Percentiles rank a stretch among this genome's conserved stretches.
These are phyloP conservation scores for Vigna reflexopilosa DNA, from an alignment of 306 rosid genomes.

Conservation along the genomic window DNA sequence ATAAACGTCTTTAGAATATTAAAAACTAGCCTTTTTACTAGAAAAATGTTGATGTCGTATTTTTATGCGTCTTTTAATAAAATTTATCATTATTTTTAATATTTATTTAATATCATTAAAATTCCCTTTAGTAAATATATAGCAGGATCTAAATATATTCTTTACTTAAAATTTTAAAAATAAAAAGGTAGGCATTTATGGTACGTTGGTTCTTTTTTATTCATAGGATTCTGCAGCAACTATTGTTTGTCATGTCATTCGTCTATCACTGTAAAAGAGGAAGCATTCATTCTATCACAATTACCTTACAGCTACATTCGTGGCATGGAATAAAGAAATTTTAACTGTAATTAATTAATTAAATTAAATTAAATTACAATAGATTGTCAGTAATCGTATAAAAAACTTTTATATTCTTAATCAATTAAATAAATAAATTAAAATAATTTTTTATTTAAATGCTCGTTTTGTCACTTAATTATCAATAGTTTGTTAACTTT, in stretches of 20 bases:
- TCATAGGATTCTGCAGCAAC: too few species aligned
- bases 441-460: too few species aligned
- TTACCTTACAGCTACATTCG: not conserved
- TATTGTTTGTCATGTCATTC: not conserved
- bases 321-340: slow-evolving; percentile 9
- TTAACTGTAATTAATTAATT: not conserved
- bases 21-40: too few species aligned
- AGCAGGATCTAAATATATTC: not conserved
- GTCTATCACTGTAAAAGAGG: not conserved
- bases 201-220: not conserved
- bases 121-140: not conserved
- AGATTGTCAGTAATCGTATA: too few species aligned
- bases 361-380: not conserved
- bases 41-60: too few species aligned
- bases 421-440: not conserved
- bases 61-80: not conserved
- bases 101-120: not conserved
- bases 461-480: too few species aligned
- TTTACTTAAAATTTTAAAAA: not conserved
- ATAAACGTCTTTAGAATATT: too few species aligned
- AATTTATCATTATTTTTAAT: not conserved
- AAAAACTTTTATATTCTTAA: too few species aligned
- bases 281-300: not conserved
- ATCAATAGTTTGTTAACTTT: too few species aligned
- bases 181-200: not conserved